Base-by-base conservation (phyloP, 805 yeast genomes). In the Pichia kluyveri region DNA sequence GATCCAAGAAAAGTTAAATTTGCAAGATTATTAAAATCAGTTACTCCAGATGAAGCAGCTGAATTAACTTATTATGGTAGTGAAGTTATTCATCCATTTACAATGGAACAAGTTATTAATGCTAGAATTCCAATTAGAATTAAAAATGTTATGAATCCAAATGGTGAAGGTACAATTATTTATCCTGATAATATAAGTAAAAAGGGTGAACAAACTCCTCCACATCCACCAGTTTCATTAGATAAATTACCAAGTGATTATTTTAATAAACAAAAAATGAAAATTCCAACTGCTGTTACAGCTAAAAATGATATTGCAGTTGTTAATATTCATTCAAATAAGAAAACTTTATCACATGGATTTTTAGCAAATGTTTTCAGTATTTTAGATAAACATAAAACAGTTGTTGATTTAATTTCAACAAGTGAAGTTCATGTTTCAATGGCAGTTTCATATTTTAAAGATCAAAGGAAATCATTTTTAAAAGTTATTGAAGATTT, bases 31-130 rank as follows among this genome's bases (percentile, higher is more conserved):
- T 72, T 93, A 54, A 78, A 80, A 49, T 79, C 88, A 46, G 96
- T 93, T 53, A 93, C 98, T 0, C 99, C 99, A 5, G 98, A 93
- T 62, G 99, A 93, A 70, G 99, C 99, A 5, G 93, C 98, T 0
- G 99, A 93, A 70, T 77, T 93, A 65, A 93, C 99, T 1, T 93
- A 93, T 68, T 93, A 93, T 62, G 99, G 99, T 41, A 83, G 95
- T 2, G 99, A 93, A 69, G 99, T 93, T 55, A 93, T 93, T 58
- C 99, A 93, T 62, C 99, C 99, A 4, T 90, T 93, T 72, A 93
- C 99, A 23, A 93, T 93, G 99, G 98, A 91, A 69, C 99, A 93
- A 70, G 99, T 91, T 49, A 93, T 93, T 58, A 80, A 82, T 57
- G 97, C 97, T 26, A 86, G 83, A 62, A 93, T 93, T 62, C 99